phyloP scores from a whole-genome alignment of 2,329 filamentous ascomycete species.

The Alternaria ethzedia region DNA sequence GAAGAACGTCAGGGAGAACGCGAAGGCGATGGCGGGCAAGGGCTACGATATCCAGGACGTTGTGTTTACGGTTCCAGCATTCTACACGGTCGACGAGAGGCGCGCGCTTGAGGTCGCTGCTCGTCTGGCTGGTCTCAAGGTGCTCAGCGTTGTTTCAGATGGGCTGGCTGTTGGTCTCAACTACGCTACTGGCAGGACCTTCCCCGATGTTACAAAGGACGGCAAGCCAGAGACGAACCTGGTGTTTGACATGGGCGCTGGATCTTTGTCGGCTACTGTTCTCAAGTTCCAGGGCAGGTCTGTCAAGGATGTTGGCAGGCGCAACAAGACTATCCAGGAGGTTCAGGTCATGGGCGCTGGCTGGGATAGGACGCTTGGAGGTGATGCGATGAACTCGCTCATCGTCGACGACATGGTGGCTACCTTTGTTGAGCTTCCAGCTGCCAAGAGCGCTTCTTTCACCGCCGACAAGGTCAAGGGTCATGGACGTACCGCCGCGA shows the following conservation, averaged over 20 bases:
- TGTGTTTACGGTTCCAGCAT: constrained; percentile 88
- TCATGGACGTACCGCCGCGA: constrained; percentile 85
- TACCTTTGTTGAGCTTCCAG: constrained; percentile 72
- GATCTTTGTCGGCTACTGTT: constrained; percentile 88
- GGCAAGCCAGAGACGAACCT: constrained; percentile 89
- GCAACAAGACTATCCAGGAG: constrained; percentile 96
- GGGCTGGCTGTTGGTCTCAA: constrained; percentile 92
- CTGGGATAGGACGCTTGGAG: constrained; percentile 89
- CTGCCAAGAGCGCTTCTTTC: constrained; percentile 68
- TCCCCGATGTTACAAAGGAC: constrained; percentile 81
- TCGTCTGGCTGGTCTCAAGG: constrained; percentile 83
- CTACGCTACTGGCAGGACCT: constrained; percentile 90
- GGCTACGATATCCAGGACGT: constrained; percentile 76
- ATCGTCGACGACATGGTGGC: constrained; percentile 88
- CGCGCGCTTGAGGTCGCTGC: constrained; percentile 83
- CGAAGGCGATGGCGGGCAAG: constrained; percentile 80
- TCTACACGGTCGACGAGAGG: constrained; percentile 90
- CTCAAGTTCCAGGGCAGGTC: constrained; percentile 86
- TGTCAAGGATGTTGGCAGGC: constrained; percentile 90
- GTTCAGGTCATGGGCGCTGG: constrained; percentile 85
- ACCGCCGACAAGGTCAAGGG: constrained; percentile 68
- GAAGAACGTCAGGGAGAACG: constrained; percentile 88
- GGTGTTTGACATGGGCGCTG: constrained; percentile 97
- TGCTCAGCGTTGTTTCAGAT: constrained; percentile 85
- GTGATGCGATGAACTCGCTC: constrained; percentile 84